A percentile compares a stretch with the other conserved stretches of the same genome.
phyloP scores from a whole-genome alignment of 2,329 filamentous ascomycete genomes.

The Neopestalotiopsis sp. region DNA sequence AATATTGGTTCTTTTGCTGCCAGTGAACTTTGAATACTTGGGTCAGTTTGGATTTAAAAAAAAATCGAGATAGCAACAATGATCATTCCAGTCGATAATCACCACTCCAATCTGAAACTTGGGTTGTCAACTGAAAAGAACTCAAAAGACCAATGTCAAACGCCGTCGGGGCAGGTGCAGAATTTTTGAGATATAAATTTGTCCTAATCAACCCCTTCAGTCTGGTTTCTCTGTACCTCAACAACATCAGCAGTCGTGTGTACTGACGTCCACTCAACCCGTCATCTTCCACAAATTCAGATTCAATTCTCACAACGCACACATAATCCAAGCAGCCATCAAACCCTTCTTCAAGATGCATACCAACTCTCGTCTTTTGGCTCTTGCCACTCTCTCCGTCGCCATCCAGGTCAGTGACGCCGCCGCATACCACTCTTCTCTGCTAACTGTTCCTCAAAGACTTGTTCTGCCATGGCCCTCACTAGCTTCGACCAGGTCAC shows the following conservation, averaged over 20 bases:
- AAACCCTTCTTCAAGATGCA: neutral
- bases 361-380: neutral
- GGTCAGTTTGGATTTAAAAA: too few relatives aligned
- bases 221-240: too few relatives aligned
- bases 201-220: too few relatives aligned
- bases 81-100: neutral
- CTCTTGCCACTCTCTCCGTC: neutral
- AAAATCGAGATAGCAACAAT: conserved; percentile 5
- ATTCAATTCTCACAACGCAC: neutral
- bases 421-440: neutral
- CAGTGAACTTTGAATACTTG: too few relatives aligned
- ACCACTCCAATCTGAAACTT: too few relatives aligned
- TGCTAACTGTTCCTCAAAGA: neutral
- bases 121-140: too few relatives aligned
- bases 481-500: neutral
- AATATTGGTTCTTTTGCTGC: too few relatives aligned
- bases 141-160: too few relatives aligned
- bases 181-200: too few relatives aligned
- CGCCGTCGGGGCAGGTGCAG: too few relatives aligned
- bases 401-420: neutral
- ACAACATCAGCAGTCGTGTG: too few relatives aligned
- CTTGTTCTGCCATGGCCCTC: neutral
- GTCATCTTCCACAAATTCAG: neutral
- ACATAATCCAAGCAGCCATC: neutral
- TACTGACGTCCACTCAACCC: neutral